Evolutionary conservation across 768 basidiomycete genomes (phyloP).

Genomic region (Russula lepida): DNA sequence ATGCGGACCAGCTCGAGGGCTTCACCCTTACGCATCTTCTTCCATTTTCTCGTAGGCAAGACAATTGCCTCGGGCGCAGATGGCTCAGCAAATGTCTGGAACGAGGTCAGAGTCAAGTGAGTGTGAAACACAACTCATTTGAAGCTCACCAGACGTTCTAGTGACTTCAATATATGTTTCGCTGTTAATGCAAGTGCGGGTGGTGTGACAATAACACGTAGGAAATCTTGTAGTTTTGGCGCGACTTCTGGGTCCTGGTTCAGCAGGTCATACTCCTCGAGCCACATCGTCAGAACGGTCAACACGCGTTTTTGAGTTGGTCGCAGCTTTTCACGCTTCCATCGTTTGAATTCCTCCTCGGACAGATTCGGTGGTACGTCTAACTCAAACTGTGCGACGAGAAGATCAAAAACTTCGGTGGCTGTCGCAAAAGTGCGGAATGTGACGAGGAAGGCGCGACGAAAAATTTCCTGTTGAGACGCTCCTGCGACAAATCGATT

Average conservation of each 20-base stretch:
- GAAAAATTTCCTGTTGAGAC: conserved; percentile 31
- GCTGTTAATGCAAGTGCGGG: conserved; percentile 38
- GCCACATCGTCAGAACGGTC: conserved; percentile 50
- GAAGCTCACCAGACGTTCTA: conserved; percentile 48
- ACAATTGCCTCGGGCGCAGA: background rate
- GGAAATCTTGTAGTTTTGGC: conserved; percentile 46
- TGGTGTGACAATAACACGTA: conserved; percentile 33
- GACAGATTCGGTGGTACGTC: conserved; percentile 38
- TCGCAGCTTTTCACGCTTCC: conserved; percentile 53
- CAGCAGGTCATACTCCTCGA: conserved; percentile 51
- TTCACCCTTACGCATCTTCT: conserved; percentile 40
- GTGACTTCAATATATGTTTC: conserved; percentile 40
- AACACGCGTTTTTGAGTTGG: conserved; percentile 58
- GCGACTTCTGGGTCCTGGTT: conserved; percentile 60
- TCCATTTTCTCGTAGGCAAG: conserved; percentile 25
- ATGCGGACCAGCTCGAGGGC: conserved; percentile 57
- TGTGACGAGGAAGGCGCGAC: conserved; percentile 70
- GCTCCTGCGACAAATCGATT: conserved; percentile 13
- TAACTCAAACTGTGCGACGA: conserved; percentile 56
- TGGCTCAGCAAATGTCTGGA: conserved; percentile 17
- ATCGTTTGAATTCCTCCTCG: conserved; percentile 48
- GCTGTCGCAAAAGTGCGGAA: conserved; percentile 74
- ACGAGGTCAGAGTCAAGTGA: background rate
- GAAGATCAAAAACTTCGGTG: conserved; percentile 56
- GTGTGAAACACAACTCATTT: background rate